These are phyloP conservation scores for Rhizophagus sp. DNA, from an alignment of 192 early-diverging fungal genomes.

Conservation along the genomic window DNA sequence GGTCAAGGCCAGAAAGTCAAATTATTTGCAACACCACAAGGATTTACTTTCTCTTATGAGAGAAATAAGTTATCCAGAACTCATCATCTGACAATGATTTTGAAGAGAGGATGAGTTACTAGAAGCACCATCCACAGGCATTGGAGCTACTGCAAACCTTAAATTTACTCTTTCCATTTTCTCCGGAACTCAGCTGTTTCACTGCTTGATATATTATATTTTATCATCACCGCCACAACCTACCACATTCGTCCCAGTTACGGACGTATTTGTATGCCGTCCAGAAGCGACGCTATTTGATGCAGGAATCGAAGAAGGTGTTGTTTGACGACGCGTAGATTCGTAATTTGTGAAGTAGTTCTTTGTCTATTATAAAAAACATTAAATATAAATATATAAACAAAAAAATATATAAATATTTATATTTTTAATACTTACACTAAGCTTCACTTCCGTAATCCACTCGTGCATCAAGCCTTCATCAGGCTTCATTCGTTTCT, in stretches of 20 bases:
- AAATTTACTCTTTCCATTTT: no score
- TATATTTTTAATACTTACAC: background rate
- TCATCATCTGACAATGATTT: no score
- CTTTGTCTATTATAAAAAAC: background rate
- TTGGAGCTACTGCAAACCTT: no score
- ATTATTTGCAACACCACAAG: no score
- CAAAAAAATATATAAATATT: background rate
- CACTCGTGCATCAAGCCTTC: conserved; percentile 87
- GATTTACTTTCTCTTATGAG: no score
- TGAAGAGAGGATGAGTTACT: no score
- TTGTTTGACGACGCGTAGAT: background rate
- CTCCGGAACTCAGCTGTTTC: background rate
- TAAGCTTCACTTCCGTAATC: conserved; percentile 60
- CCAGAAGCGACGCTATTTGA: background rate
- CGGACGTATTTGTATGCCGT: background rate
- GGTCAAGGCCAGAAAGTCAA: no score
- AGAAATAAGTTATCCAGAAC: no score
- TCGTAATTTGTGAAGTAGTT: conserved; percentile 21
- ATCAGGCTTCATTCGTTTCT: conserved; percentile 79
- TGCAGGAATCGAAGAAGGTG: background rate
- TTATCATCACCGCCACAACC: background rate
- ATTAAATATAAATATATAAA: background rate
- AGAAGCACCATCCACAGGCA: no score
- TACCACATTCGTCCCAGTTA: background rate
- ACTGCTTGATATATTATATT: background rate